phyloP scores from a whole-genome alignment of 495 filamentous ascomycete genomes.

The Neurospora sp. region DNA sequence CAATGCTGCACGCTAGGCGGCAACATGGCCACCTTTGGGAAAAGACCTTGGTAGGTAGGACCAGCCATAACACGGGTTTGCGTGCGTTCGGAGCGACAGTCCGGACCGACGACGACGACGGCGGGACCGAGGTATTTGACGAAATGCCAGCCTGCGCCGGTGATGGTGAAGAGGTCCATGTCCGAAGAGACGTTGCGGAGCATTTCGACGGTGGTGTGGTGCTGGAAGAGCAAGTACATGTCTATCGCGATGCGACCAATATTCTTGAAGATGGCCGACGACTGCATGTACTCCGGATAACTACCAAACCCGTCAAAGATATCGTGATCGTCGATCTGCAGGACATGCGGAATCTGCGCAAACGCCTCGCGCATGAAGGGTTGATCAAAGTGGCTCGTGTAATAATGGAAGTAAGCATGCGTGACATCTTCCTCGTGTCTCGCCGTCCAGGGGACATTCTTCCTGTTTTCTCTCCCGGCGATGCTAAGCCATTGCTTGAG shows the following conservation, averaged over 20 bases:
- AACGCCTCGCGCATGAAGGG: constrained; percentile 87
- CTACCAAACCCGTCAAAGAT: constrained; percentile 98
- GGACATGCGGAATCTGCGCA: constrained; percentile 90
- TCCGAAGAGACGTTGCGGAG: constrained; percentile 79
- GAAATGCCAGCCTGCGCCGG: constrained; percentile 95
- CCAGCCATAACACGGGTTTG: constrained; percentile 89
- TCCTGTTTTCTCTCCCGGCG: constrained; percentile 82
- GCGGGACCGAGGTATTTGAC: constrained; percentile 91
- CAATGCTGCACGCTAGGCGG: constrained; percentile 91
- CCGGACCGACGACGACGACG: constrained; percentile 79
- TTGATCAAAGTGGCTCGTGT: constrained; percentile 95
- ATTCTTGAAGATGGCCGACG: constrained; percentile 94
- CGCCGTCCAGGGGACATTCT: constrained; percentile 83
- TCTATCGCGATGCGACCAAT: constrained; percentile 95
- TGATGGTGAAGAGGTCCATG: constrained; percentile 90
- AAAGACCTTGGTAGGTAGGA: constrained; percentile 92
- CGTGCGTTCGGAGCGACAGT: constrained; percentile 84
- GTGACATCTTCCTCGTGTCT: constrained; percentile 89
- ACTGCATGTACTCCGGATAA: constrained; percentile 97
- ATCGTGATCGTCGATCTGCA: constrained; percentile 93
- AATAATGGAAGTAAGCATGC: constrained; percentile 98
- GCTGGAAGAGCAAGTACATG: constrained; percentile 98
- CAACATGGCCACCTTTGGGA: constrained; percentile 89
- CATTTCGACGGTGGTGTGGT: constrained; percentile 92
- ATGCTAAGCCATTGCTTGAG: constrained; percentile 90